phyloP scores from a whole-genome alignment of 164 flowering plant species.

The Dillenia suffruticosa region DNA sequence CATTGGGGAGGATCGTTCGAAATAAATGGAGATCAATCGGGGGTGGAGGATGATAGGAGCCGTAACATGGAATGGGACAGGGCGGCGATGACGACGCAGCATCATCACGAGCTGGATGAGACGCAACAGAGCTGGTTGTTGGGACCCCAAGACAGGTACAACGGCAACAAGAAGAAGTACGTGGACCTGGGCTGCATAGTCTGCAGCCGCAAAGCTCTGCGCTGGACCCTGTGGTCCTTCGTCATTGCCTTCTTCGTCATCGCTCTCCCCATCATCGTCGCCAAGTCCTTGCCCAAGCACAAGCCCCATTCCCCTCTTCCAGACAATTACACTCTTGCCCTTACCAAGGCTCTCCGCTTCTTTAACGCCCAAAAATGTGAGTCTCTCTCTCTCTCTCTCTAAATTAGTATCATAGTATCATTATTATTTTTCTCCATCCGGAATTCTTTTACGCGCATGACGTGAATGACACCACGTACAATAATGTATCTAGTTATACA shows the following conservation, averaged over 20 bases:
- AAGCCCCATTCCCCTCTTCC: constrained; percentile 38
- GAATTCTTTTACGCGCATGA: no score
- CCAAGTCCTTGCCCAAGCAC: constrained; percentile 53
- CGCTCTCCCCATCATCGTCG: constrained; percentile 58
- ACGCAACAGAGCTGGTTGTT: constrained; percentile 79
- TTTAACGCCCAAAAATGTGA: constrained; percentile 90
- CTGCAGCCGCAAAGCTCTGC: constrained; percentile 46
- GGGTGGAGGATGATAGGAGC: constrained; percentile 34
- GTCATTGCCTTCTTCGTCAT: constrained; percentile 44
- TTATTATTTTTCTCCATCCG: not conserved
- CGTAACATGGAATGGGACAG: constrained; percentile 42
- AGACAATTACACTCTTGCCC: constrained; percentile 72
- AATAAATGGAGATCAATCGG: constrained; percentile 26
- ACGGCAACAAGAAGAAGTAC: constrained; percentile 52
- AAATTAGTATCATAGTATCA: not conserved
- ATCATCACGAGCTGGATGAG: constrained; percentile 39
- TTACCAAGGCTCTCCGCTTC: constrained; percentile 70
- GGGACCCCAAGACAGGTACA: constrained; percentile 32
- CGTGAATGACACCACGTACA: no score
- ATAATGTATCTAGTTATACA: no score
- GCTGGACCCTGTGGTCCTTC: constrained; percentile 38
- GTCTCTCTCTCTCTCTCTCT: constrained; percentile 13
- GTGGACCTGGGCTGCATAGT: constrained; percentile 77
- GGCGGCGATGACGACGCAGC: constrained; percentile 29
- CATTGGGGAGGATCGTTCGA: constrained; percentile 82